These are phyloP conservation scores for Iris macrosiphon DNA, from an alignment of 106 monocot species.

Conservation along the genomic window DNA sequence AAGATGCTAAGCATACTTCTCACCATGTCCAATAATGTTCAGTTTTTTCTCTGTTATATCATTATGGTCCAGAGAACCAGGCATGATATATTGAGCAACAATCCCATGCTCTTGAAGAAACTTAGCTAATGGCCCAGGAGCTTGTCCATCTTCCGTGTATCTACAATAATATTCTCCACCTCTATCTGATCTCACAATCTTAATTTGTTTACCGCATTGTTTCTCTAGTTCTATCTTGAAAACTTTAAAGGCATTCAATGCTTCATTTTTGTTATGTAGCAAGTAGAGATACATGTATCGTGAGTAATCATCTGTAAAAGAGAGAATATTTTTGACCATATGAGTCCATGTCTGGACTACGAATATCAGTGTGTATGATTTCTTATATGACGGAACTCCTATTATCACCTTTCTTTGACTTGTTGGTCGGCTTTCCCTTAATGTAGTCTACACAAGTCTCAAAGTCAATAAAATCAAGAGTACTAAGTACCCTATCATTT, in stretches of 20 bases:
- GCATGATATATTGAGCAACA: not conserved
- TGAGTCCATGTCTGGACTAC: too few relatives aligned
- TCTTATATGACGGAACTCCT: too few relatives aligned
- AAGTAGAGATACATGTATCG: too few relatives aligned
- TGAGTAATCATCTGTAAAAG: too few relatives aligned
- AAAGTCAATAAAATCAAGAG: too few relatives aligned
- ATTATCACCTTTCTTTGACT: too few relatives aligned
- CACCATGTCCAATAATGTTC: conserved; percentile 1
- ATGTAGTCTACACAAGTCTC: too few relatives aligned
- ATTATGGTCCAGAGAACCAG: not conserved
- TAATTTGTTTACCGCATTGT: conserved; percentile 3
- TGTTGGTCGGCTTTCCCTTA: too few relatives aligned
- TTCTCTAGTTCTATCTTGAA: not conserved
- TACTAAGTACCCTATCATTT: too few relatives aligned
- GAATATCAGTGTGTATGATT: too few relatives aligned
- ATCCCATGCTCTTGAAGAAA: conserved; percentile 7
- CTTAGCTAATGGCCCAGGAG: not conserved
- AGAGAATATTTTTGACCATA: too few relatives aligned
- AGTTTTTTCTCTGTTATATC: not conserved
- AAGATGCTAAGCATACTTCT: too few relatives aligned
- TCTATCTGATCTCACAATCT: conserved; percentile 2
- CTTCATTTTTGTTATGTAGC: conserved; percentile 6
- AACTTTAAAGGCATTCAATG: not conserved
- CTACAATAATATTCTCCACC: conserved; percentile 2
- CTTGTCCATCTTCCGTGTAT: conserved; percentile 7